Conservation (phyloP, 345 rosid species). For the Citrus unshiu region DNA sequence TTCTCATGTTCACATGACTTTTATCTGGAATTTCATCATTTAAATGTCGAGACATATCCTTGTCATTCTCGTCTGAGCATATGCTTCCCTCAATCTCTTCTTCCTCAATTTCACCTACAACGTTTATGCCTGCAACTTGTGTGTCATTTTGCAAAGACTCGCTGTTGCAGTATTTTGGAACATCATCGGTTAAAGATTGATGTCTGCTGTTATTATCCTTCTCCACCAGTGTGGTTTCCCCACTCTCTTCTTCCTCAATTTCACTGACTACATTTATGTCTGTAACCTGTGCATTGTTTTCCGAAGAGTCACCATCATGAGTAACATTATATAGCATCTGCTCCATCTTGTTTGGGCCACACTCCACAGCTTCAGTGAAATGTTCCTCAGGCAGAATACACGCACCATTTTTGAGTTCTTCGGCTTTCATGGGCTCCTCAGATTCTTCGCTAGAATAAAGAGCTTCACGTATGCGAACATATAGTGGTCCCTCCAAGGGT, state of each 20-base stretch:
- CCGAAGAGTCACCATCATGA: constrained; percentile 11
- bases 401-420: constrained; percentile 20
- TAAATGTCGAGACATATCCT: constrained; percentile 7
- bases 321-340: constrained; percentile 14
- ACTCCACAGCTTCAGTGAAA: constrained; percentile 4
- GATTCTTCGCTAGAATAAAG: constrained; percentile 37
- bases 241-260: constrained; percentile 63
- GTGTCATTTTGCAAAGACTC: constrained; percentile 15
- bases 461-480: constrained; percentile 45
- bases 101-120: constrained; percentile 58
- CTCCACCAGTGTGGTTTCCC: constrained; percentile 12
- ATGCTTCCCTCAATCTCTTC: constrained; percentile 34
- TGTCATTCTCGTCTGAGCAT: constrained; percentile 13
- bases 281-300: constrained; percentile 10
- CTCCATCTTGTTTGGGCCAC: constrained; percentile 6
- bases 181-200: constrained; percentile 12
- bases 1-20: constrained; percentile 27
- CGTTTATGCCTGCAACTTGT: constrained; percentile 19
- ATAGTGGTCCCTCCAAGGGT: constrained; percentile 71
- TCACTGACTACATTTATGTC: constrained; percentile 38
- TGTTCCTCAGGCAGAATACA: constrained; percentile 14
- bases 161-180: constrained; percentile 26
- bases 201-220: constrained; percentile 5
- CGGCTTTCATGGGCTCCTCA: constrained; percentile 19
- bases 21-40: constrained; percentile 1